These are phyloP conservation scores for Hydnum rufescens DNA, from an alignment of 768 basidiomycete species.

Conservation along the genomic window DNA sequence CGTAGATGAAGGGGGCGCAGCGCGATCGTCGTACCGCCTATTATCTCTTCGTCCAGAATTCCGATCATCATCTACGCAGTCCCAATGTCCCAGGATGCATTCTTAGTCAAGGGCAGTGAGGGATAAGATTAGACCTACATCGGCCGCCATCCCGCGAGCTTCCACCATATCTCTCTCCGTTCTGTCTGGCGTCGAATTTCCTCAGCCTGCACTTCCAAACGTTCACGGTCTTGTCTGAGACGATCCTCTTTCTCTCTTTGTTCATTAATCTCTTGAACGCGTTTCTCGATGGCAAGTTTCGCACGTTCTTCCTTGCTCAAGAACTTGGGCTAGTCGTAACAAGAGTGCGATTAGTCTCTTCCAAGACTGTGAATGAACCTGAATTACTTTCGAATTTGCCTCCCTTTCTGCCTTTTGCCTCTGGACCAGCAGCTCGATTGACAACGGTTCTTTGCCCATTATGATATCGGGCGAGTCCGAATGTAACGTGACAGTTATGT, in stretches of 20 bases:
- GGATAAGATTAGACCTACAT: slow-evolving; percentile 18
- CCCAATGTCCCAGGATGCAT: neutral
- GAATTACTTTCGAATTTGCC: slow-evolving; percentile 61
- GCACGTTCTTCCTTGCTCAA: slow-evolving; percentile 83
- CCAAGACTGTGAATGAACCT: slow-evolving; percentile 1
- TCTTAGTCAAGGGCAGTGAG: slow-evolving; percentile 1
- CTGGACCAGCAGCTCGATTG: slow-evolving; percentile 70
- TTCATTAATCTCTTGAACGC: slow-evolving; percentile 61
- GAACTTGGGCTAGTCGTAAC: slow-evolving; percentile 60
- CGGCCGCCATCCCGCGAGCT: slow-evolving; percentile 19
- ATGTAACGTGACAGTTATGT: neutral
- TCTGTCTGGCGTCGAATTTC: slow-evolving; percentile 31
- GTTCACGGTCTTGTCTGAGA: slow-evolving; percentile 39
- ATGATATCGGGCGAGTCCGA: neutral
- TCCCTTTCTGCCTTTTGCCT: slow-evolving; percentile 82
- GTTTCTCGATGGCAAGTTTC: slow-evolving; percentile 69
- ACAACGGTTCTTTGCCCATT: slow-evolving; percentile 39
- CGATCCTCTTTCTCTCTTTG: slow-evolving; percentile 48
- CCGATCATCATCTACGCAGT: slow-evolving; percentile 22
- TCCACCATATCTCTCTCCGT: slow-evolving; percentile 21
- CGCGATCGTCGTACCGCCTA: slow-evolving; percentile 17
- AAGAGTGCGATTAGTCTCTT: neutral
- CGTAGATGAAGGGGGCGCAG: slow-evolving; percentile 11
- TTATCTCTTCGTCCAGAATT: slow-evolving; percentile 13
- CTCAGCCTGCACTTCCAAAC: slow-evolving; percentile 58